These are phyloP conservation scores for Aspergillus arachidicola DNA, from an alignment of 2,329 filamentous ascomycete species.

Conservation along the genomic window DNA sequence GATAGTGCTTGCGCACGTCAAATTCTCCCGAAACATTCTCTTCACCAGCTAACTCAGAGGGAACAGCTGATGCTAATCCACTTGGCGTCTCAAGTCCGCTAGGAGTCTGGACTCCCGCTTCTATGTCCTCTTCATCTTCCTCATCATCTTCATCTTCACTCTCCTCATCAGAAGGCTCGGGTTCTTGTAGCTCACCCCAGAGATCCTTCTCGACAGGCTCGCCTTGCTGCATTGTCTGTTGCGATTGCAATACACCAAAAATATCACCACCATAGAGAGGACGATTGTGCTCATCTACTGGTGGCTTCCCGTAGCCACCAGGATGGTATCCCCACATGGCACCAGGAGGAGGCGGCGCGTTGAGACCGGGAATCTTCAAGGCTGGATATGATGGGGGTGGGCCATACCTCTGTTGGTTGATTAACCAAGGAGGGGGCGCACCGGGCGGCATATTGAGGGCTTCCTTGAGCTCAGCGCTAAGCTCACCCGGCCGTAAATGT, in stretches of 20 bases:
- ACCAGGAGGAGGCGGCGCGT: conserved; percentile 86
- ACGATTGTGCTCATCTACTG: conserved; percentile 88
- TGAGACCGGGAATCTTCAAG: conserved; percentile 91
- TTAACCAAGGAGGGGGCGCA: conserved; percentile 93
- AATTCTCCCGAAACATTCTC: conserved; percentile 84
- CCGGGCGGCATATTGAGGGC: conserved; percentile 91
- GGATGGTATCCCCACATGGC: conserved; percentile 94
- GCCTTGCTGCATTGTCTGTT: conserved; percentile 64
- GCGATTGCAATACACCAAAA: conserved; percentile 73
- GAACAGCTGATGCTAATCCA: conserved; percentile 77
- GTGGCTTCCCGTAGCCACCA: conserved; percentile 94
- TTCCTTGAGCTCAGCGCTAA: conserved; percentile 87
- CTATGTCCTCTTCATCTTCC: conserved; percentile 53
- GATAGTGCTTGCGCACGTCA: conserved; percentile 82
- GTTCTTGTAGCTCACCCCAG: conserved; percentile 89
- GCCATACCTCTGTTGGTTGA: conserved; percentile 93
- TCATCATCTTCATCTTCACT: conserved; percentile 72
- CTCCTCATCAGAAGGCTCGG: conserved; percentile 70
- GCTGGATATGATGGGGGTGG: conserved; percentile 93
- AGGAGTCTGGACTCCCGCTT: conserved; percentile 64
- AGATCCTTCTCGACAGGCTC: conserved; percentile 84
- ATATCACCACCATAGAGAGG: conserved; percentile 94
- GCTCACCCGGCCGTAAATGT: conserved; percentile 84
- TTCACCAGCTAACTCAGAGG: conserved; percentile 74
- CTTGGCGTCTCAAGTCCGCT: conserved; percentile 79